Percentiles rank a stretch among this genome's conserved stretches.
Conservation (phyloP, 169 alveolate species). For the Ichthyophthirius multifiliis region DNA sequence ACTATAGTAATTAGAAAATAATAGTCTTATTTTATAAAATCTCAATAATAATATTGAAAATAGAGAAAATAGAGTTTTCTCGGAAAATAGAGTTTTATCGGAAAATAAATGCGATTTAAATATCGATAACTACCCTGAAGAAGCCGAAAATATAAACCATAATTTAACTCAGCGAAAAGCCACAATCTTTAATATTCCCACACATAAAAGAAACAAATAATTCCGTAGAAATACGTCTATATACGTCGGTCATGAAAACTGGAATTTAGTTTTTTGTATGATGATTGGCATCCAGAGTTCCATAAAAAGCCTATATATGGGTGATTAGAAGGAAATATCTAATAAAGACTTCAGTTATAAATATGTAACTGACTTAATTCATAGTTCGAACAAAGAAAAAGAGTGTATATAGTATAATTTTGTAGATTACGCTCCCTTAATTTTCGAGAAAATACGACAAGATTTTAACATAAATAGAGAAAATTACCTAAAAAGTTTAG, state of each 20-base stretch:
- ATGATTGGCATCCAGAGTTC: slow-evolving; percentile 67
- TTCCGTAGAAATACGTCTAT: not conserved
- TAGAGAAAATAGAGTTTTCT: no score
- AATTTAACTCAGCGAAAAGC: not conserved
- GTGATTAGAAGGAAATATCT: not conserved
- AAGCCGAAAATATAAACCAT: no score
- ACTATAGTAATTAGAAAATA: no score
- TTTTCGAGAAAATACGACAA: slow-evolving; percentile 64
- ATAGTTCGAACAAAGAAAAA: not conserved
- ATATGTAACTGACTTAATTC: not conserved
- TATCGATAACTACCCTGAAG: no score
- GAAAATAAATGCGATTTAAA: no score
- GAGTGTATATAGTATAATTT: slow-evolving; percentile 35
- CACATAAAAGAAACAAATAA: not conserved
- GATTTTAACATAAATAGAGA: slow-evolving; percentile 58
- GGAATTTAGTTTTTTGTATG: slow-evolving; percentile 60
- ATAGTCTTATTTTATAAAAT: no score
- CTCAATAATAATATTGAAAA: no score
- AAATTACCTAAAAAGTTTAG: slow-evolving; percentile 63
- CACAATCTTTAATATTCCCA: not conserved
- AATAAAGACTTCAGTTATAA: slow-evolving; percentile 5
- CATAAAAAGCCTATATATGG: not conserved
- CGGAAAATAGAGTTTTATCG: no score
- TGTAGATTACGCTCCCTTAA: slow-evolving; percentile 73
- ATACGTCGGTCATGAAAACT: slow-evolving; percentile 60